These are phyloP conservation scores for Eucalyptus globulus DNA, from an alignment of 345 rosid genomes.

Conservation along the genomic window DNA sequence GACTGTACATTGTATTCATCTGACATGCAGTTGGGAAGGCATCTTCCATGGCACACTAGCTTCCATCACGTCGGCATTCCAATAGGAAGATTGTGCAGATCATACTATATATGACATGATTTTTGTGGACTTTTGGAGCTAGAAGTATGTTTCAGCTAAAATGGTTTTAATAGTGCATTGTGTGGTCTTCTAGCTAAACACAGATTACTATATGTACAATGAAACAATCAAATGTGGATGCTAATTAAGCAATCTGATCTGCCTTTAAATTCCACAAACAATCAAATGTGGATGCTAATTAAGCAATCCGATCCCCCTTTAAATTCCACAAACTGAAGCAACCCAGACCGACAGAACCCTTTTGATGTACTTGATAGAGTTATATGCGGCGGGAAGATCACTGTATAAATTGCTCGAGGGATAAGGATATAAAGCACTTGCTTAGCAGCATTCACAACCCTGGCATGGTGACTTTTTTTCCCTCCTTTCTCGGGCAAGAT, in stretches of 20 bases:
- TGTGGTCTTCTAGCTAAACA: neutral
- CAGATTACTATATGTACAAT: neutral
- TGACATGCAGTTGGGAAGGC: neutral
- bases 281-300: neutral
- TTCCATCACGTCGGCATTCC: neutral
- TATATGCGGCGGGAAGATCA: neutral
- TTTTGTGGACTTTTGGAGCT: neutral
- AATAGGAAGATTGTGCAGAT: neutral
- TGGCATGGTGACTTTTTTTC: neutral
- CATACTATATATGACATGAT: neutral
- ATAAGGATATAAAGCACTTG: neutral
- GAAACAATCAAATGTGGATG: neutral
- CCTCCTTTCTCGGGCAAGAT: neutral
- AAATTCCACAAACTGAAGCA: neutral
- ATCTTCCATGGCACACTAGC: neutral
- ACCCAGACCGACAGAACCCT: neutral
- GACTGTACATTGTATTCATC: neutral
- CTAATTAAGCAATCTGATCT: neutral
- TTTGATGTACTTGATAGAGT: neutral
- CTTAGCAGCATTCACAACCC: neutral
- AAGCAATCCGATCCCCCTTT: neutral
- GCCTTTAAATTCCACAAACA: neutral
- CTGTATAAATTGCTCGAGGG: neutral
- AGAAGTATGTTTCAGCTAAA: neutral
- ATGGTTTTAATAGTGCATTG: neutral